These are phyloP conservation scores for Ogataea trehaloabstinens DNA, from an alignment of 805 yeast species.

Conservation along the genomic window DNA sequence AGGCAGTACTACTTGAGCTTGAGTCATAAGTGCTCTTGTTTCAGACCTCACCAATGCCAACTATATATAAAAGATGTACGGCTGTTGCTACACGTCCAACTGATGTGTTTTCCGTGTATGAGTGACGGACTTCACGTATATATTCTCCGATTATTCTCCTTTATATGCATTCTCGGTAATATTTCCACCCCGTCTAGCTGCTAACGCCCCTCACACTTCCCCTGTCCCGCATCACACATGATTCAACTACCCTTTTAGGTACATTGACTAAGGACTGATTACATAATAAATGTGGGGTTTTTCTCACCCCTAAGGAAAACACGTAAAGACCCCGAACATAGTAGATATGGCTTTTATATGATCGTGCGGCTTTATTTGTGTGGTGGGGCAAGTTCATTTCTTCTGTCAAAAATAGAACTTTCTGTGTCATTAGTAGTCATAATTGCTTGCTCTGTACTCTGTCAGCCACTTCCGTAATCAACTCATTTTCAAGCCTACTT, in stretches of 20 bases:
- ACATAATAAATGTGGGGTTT: neutral
- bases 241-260: neutral
- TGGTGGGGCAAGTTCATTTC: no score
- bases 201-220: neutral
- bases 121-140: neutral
- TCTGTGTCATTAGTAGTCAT: no score
- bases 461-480: no score
- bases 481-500: no score
- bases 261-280: neutral
- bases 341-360: no score
- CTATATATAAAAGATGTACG: neutral
- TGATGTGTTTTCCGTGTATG: neutral
- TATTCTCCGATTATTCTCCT: neutral
- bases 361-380: no score
- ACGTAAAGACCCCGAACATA: neutral
- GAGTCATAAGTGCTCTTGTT: no score
- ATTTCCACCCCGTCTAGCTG: neutral
- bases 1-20: no score
- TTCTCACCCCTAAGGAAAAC: neutral
- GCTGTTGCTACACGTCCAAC: constrained; percentile 1
- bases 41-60: no score
- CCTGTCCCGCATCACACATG: neutral
- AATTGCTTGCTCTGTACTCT: no score
- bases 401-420: no score
- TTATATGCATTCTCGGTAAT: neutral